Evolutionary conservation across 2,329 filamentous ascomycete species (phyloP), one percentile per base, ranked within the genome.

Genomic region (Seiridium cupressi): DNA sequence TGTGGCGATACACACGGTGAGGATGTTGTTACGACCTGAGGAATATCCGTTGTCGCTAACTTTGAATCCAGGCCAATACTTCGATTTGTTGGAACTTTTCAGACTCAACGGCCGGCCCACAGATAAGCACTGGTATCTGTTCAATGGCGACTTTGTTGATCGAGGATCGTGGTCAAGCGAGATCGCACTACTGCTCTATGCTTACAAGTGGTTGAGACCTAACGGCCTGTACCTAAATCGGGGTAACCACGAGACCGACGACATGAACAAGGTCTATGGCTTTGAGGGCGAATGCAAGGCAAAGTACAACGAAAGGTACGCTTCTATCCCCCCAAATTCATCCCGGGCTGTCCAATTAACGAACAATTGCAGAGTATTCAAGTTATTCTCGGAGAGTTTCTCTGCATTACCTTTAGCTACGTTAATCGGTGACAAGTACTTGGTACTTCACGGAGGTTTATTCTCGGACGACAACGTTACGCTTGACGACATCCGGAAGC

Each of bases 61-160:
- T 36, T 32, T 58, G 9, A n/a, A 4, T 13, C n/a, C 63, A 93
- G 91, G 94, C 51, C 95, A 99, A 84, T 99, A 93, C 79, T 99
- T 96, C 74, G 95, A 99, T 75, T 84, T 99, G 47, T 89, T 99
- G 81, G 92, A 99, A 74, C 90, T 99, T 63, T 99, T 99, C 87
- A 84, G 91, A 64, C 84, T 95, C 60, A 97, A 97, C 68, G 95
- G 95, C 47, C 85, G 83, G 64, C 95, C 95, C 0, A 86, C 84
- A 13, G 92, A 94, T 63, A 92, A 90, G 72, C 93, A 98, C 74
- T 91, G 89, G 74, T 99, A 98, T 73, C 84, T 99, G 10, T 99
- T 99, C 84, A 99, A 99, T 74, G 95, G 95, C 65, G 95, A 99
- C 77, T 99, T 99, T 72, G 95, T 99, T 58, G 95, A 99, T 74